Conservation (phyloP, 805 yeast genomes). For the Candida nemodendra region DNA sequence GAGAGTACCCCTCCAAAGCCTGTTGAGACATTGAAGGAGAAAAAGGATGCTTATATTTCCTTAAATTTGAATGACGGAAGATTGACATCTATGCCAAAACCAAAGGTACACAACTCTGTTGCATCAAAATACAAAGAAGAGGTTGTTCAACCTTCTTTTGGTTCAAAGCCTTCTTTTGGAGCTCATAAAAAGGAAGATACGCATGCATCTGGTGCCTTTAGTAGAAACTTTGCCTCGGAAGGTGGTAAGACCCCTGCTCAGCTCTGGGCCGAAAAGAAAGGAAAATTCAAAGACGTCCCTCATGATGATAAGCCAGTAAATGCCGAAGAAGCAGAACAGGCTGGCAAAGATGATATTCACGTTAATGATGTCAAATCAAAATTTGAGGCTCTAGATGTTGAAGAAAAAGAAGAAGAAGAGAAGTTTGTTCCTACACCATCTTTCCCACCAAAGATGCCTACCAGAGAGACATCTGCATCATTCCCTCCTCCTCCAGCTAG, state of each 20-base stretch:
- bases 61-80: constrained; percentile 43
- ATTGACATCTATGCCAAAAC: constrained; percentile 62
- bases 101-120: constrained; percentile 51
- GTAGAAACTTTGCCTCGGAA: constrained; percentile 60
- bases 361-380: constrained; percentile 33
- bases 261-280: constrained; percentile 90
- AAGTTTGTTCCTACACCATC: constrained; percentile 17
- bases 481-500: constrained; percentile 24
- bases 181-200: constrained; percentile 37
- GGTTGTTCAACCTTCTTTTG: constrained; percentile 35
- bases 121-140: constrained; percentile 43
- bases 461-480: constrained; percentile 14
- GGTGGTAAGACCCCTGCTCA: constrained; percentile 93
- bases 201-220: constrained; percentile 56
- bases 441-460: constrained; percentile 23
- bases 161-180: constrained; percentile 31
- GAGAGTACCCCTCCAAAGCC: constrained; percentile 46
- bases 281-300: constrained; percentile 51
- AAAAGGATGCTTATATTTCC: constrained; percentile 31
- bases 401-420: constrained; percentile 26
- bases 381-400: constrained; percentile 28
- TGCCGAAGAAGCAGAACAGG: constrained; percentile 20
- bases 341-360: constrained; percentile 28
- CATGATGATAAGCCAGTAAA: constrained; percentile 33
- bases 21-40: constrained; percentile 42